These are phyloP conservation scores for Zygotorulaspora chibaensis DNA, from an alignment of 805 yeast genomes.

Conservation along the genomic window DNA sequence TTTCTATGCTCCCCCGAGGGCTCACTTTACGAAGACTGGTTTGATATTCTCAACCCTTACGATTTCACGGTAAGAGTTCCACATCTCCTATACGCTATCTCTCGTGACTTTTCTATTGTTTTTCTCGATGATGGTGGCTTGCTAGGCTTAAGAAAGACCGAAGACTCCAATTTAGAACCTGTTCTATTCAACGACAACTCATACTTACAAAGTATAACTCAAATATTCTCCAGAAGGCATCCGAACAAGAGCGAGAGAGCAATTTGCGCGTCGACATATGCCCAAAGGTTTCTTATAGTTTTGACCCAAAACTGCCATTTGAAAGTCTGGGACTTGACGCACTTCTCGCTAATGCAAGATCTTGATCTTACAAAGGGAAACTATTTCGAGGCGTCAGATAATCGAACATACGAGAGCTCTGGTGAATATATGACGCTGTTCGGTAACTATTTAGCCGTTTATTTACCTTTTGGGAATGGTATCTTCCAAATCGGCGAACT, in stretches of 20 bases:
- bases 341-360: constrained; percentile 17
- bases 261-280: constrained; percentile 21
- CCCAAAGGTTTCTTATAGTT: constrained; percentile 21
- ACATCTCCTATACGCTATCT: constrained; percentile 46
- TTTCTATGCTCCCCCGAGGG: constrained; percentile 16
- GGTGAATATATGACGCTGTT: constrained; percentile 38
- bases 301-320: constrained; percentile 28
- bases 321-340: constrained; percentile 30
- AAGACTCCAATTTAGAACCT: constrained; percentile 36
- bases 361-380: constrained; percentile 18
- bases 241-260: constrained; percentile 17
- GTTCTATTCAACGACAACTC: constrained; percentile 53
- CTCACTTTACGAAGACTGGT: constrained; percentile 45
- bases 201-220: constrained; percentile 38
- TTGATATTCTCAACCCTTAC: constrained; percentile 63
- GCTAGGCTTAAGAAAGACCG: constrained; percentile 43
- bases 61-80: constrained; percentile 57
- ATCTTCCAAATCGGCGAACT: constrained; percentile 40
- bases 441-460: constrained; percentile 35
- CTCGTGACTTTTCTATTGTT: constrained; percentile 45
- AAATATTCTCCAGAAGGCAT: constrained; percentile 21
- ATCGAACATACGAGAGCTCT: constrained; percentile 20
- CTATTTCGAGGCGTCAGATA: constrained; percentile 13
- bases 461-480: constrained; percentile 43
- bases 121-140: constrained; percentile 76